A percentile compares a stretch with the other conserved stretches of the same genome.
Evolutionary conservation across 2,329 filamentous ascomycete species (phyloP).

Genomic region (Colletotrichum aenigma): DNA sequence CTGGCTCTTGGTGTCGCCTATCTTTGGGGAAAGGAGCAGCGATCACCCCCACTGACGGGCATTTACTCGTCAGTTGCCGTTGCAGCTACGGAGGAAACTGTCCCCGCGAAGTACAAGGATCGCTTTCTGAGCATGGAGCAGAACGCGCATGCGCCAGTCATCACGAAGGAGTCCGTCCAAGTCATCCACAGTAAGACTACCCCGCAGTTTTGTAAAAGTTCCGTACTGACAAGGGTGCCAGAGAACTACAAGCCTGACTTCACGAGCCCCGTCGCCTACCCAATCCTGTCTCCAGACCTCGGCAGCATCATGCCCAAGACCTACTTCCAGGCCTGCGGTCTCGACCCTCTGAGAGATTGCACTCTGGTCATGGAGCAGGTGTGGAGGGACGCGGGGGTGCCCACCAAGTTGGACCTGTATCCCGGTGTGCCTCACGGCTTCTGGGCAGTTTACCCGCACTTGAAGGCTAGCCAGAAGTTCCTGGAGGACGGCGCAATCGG

Average conservation of each 20-base stretch:
- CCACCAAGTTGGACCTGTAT: slow-evolving; percentile 31
- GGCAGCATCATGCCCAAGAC: slow-evolving; percentile 29
- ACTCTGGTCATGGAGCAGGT: slow-evolving; percentile 32
- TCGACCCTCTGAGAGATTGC: slow-evolving; percentile 33
- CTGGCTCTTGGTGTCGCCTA: slow-evolving; percentile 28
- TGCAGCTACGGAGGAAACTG: slow-evolving; percentile 22
- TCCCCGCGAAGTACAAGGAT: slow-evolving; percentile 31
- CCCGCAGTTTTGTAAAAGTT: not conserved
- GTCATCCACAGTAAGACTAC: slow-evolving; percentile 27
- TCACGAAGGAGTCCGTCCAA: slow-evolving; percentile 23
- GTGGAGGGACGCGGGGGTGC: slow-evolving; percentile 28
- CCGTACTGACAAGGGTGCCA: slow-evolving; percentile 4
- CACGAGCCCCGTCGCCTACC: slow-evolving; percentile 27
- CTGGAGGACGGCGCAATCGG: slow-evolving; percentile 23
- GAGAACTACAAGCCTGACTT: slow-evolving; percentile 29
- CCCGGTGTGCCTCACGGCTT: slow-evolving; percentile 33
- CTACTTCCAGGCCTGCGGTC: slow-evolving; percentile 34
- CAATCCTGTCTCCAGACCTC: slow-evolving; percentile 25
- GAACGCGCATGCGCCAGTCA: slow-evolving; percentile 26
- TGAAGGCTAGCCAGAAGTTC: slow-evolving; percentile 25
- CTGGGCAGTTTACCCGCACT: slow-evolving; percentile 28
- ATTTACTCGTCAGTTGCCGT: slow-evolving; percentile 27
- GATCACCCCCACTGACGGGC: slow-evolving; percentile 28
- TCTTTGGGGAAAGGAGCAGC: slow-evolving; percentile 21
- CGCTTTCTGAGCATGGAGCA: slow-evolving; percentile 31